Evolutionary conservation across 2,329 filamentous ascomycete genomes (phyloP).

Genomic region (Fusarium ramigenum): DNA sequence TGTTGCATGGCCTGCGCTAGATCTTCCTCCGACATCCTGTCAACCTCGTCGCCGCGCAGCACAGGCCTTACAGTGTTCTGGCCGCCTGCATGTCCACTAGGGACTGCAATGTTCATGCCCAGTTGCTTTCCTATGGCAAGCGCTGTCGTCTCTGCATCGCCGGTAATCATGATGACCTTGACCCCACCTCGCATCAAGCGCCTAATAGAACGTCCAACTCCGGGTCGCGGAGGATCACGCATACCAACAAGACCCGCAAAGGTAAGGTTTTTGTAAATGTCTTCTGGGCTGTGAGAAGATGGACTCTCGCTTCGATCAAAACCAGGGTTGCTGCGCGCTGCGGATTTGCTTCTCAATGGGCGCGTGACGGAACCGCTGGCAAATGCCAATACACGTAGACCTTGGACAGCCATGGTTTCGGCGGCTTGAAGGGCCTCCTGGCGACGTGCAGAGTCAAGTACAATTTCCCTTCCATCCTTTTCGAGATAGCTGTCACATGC

Average conservation of each 20-base stretch:
- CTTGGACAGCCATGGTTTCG: conserved; percentile 86
- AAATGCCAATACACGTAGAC: conserved; percentile 90
- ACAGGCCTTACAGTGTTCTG: conserved; percentile 75
- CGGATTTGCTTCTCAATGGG: conserved; percentile 54
- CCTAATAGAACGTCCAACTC: conserved; percentile 88
- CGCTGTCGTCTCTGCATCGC: conserved; percentile 93
- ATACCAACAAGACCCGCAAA: conserved; percentile 96
- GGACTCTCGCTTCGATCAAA: conserved; percentile 52
- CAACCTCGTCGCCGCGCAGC: conserved; percentile 89
- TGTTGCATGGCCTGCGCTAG: conserved; percentile 85
- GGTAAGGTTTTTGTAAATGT: conserved; percentile 81
- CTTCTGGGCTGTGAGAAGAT: conserved; percentile 65
- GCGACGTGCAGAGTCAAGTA: conserved; percentile 79
- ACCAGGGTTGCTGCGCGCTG: conserved; percentile 63
- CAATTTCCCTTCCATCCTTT: conserved; percentile 84
- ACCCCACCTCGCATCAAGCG: conserved; percentile 93
- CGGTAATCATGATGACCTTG: conserved; percentile 99
- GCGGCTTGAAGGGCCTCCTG: conserved; percentile 82
- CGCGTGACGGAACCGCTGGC: conserved; percentile 79
- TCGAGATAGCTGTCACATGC: conserved; percentile 93
- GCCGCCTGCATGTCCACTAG: conserved; percentile 61
- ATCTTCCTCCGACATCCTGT: conserved; percentile 86
- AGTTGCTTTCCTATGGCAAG: conserved; percentile 92
- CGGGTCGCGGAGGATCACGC: conserved; percentile 93
- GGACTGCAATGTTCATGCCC: conserved; percentile 82